Evolutionary conservation across 2,329 filamentous ascomycete species (phyloP), one percentile per base, ranked within the genome.

Genomic region (Colletotrichum sidae): DNA sequence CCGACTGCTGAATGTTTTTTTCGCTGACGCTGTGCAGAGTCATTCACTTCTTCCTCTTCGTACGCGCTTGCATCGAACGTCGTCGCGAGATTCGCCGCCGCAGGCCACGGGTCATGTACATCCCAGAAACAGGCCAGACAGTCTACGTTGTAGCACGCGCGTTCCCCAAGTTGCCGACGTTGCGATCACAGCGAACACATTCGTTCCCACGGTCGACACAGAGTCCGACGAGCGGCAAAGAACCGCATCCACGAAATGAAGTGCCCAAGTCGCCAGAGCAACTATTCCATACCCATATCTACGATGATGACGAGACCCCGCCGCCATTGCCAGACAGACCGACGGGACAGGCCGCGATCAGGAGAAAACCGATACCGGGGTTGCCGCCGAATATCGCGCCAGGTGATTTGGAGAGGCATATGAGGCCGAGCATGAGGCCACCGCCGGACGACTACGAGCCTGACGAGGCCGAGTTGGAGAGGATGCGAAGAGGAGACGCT

Each of bases 41-140:
- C 8, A 51, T 72, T 2, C 72, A 70, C 41, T 70, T 73, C 37
- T 53, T 69, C 51, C 68, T 75, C 35, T 75, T 72, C 54, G 57
- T 74, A 12, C 71, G 73, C 34, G 71, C 72, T 57, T 74, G 72
- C 51, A 49, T 73, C 9, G 73, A 74, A 15, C 68, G 65, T 46
- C 37, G 55, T 6, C 60, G 67, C 8, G 68, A 67, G 55, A 66
- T 69, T 53, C 63, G 56, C 33, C 59, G 50, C 46, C 52, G 61
- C 11, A 67, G 63, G 11, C 69, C 70, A 4, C 59, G 68, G n/a
- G 62, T 71, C 39, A 70, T 71, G 70, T 71, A 68, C 52, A 68
- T 70, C 10, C 67, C 67, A 15, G 66, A 68, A 15, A 70, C 69
- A 10, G 70, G 70, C 12, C 60, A 69, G 38, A 58, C 69, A 12